Conservation (phyloP, 1,284 basidiomycete genomes). For the Sporisorium scitamineum region DNA sequence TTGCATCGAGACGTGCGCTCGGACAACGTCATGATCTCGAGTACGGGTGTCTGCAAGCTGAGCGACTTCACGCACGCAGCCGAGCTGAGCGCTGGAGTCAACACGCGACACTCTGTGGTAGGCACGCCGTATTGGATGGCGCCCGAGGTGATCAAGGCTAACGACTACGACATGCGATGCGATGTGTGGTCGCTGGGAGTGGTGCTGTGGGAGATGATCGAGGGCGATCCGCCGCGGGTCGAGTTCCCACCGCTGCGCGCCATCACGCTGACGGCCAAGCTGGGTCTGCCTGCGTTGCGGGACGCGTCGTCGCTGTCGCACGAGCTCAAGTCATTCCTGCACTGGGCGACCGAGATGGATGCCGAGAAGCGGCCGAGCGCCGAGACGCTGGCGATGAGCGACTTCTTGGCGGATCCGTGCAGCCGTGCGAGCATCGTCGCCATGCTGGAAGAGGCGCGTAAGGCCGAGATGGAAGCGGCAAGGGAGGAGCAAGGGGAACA, state of each 20-base stretch:
- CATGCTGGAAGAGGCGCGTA: constrained; percentile 38
- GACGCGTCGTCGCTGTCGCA: constrained; percentile 34
- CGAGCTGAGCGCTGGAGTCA: constrained; percentile 31
- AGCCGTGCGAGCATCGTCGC: constrained; percentile 38
- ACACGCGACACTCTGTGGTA: constrained; percentile 46
- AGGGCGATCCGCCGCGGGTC: constrained; percentile 61
- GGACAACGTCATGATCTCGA: constrained; percentile 59
- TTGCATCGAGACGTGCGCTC: constrained; percentile 59
- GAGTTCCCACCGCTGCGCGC: constrained; percentile 60
- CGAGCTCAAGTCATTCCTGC: constrained; percentile 58
- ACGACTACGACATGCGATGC: constrained; percentile 52
- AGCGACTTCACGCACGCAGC: constrained; percentile 60
- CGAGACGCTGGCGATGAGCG: constrained; percentile 55
- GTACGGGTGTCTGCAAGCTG: constrained; percentile 55
- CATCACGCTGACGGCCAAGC: constrained; percentile 59
- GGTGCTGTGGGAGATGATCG: constrained; percentile 61
- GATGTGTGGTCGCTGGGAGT: constrained; percentile 63
- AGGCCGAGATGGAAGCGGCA: constrained; percentile 29
- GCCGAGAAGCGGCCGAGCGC: constrained; percentile 54
- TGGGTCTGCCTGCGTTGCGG: constrained; percentile 52
- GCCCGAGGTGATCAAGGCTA: constrained; percentile 61
- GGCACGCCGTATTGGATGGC: constrained; percentile 66
- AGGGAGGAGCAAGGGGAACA: constrained; percentile 15
- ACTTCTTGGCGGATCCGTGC: constrained; percentile 49
- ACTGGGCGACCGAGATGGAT: constrained; percentile 61